Evolutionary conservation across 306 rosid genomes (phyloP), one percentile per base, ranked within the genome.

Genomic region (Fagus crenata): DNA sequence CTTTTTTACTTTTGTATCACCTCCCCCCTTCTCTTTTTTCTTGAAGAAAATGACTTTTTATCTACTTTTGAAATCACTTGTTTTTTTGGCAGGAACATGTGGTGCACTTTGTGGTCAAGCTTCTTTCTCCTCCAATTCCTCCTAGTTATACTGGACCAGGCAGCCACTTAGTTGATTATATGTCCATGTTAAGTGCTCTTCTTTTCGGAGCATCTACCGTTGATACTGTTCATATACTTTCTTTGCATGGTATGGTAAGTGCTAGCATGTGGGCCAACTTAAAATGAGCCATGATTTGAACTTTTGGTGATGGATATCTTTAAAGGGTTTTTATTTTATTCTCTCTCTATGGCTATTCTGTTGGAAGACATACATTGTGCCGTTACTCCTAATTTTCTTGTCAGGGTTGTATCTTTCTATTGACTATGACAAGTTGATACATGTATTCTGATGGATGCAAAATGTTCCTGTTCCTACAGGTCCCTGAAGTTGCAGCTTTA

Each of bases 221-320:
- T 17, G 97, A 92, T 74, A 82, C 85, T 43, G 88, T 89, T 77
- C 97, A 92, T 54, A 90, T 92, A 71, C 85, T 92, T 79, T 82
- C 93, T 61, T 85, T 92, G 87, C 91, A 89, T 76, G 97, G 97
- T 41, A 76, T 84, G 56, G 97, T 92, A 86, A 86, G 97, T 78
- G 73, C 74, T 73, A 46, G 60, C 82, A 18, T 67, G 59, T 51
- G 22, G 51, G 33, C 6, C n/a, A 49, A 64, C 51, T 76, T 79
- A 78, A 69, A 60, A 63, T 17, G 37, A 32, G 60, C 75, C 56
- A 55, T 60, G 36, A 36, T 77, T 77, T 31, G 40, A 69, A 53
- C 59, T 76, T 41, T 41, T 31, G 13, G 2, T n/a, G 32, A 49
- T 55, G 69, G 80, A 49, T 49, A 46, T 35, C 9, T 69, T 1